A percentile compares a stretch with the other conserved stretches of the same genome.
phyloP scores from a whole-genome alignment of 2,329 filamentous ascomycete genomes.

The Fusarium sp. region DNA sequence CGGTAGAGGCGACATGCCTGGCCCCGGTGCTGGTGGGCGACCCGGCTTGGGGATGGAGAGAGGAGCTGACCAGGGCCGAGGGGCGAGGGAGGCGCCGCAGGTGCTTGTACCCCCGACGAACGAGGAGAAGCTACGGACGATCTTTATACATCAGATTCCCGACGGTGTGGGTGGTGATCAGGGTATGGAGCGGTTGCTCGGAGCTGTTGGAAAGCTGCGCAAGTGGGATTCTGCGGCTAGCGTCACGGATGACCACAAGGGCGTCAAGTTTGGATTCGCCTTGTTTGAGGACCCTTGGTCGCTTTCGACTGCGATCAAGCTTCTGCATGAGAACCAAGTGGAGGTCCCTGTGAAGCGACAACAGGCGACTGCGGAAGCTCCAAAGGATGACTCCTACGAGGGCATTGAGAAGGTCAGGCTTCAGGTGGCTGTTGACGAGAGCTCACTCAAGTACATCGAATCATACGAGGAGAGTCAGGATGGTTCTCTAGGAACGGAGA shows the following conservation, averaged over 20 bases:
- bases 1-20: constrained; percentile 56
- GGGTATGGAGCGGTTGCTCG: constrained; percentile 80
- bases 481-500: constrained; percentile 71
- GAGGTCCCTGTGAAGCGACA: constrained; percentile 86
- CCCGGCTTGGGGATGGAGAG: constrained; percentile 70
- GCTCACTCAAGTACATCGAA: constrained; percentile 85
- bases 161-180: constrained; percentile 81
- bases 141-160: constrained; percentile 89
- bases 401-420: constrained; percentile 76
- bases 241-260: constrained; percentile 74
- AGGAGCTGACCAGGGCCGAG: constrained; percentile 73
- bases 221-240: constrained; percentile 84
- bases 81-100: constrained; percentile 75
- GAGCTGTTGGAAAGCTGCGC: constrained; percentile 80
- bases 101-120: constrained; percentile 82
- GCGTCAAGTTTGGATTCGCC: constrained; percentile 91
- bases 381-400: constrained; percentile 59
- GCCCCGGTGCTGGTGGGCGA: constrained; percentile 51
- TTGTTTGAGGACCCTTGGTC: constrained; percentile 94
- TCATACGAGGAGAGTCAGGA: constrained; percentile 78
- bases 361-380: constrained; percentile 57
- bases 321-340: constrained; percentile 84
- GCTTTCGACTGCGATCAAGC: constrained; percentile 83
- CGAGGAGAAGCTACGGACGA: constrained; percentile 91
- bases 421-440: constrained; percentile 81